Base-by-base conservation (phyloP, 225 moss, liverwort and hornwort species). In the Pseudoscleropodium purum region DNA sequence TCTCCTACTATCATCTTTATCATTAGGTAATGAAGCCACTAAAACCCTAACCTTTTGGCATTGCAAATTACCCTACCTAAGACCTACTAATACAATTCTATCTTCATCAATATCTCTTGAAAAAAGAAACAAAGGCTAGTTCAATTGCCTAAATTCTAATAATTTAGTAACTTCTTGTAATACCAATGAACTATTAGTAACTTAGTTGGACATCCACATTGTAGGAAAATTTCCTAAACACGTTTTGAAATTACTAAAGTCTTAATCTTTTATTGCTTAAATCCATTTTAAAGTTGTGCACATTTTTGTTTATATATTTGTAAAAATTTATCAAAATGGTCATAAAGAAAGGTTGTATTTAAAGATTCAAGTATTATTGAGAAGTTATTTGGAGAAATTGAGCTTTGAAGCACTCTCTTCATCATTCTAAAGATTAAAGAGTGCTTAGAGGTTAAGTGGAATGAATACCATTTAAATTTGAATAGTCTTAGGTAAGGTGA, bases 81-180 rank as follows among this genome's bases (percentile, higher is more conserved):
- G 26, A 14, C 21, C 26, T 26, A 5, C 27, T 43, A 26, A 3
- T 41, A 41, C 15, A 15, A 26, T 73, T 73, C 9, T 27, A 8
- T 8, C 2, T 5, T 27, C 15, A 43, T 73, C 9, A 41, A 8
- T 73, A 73, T 11, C 29, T 45, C 17, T 43, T 2, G 2, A 45
- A 11, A 74, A 45, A 11, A 45, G 3, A 74, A 18, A 45, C 30
- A 17, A 29, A 45, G 1, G 6, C 3, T 1, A 39, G 8, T 2
- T 72, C 13, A 72, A 67, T 1, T 0, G 0, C 5, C 1, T 0
- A 26, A 2, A 41, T 4, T 70, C 0, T 70, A 7, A 13, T 23
- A 70, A 23, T 72, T 72, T 41, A 26, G 14, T 72, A 72, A 39
- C 26, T 26, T 39, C 26, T 72, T 72, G 70, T 25, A 70, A 15